Evolutionary conservation across 352 stramenopile species (phyloP), one percentile per base, ranked within the genome.

Genomic region (Phytophthora melonis): DNA sequence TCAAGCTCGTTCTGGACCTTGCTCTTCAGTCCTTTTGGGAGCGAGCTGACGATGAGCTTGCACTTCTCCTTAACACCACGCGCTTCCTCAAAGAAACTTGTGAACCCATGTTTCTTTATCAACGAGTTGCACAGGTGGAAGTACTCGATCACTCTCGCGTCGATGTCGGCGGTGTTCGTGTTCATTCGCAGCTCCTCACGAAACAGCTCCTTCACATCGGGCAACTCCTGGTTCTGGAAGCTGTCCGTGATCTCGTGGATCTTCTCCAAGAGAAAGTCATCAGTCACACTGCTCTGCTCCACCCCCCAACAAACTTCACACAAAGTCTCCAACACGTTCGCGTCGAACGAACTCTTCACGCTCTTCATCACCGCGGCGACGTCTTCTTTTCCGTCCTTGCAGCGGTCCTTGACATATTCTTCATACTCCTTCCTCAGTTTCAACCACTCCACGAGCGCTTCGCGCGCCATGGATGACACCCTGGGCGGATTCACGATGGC

Each of bases 321-420:
- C 32, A 75, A 4, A 7, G 47, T 75, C 16, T 56, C 63, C 60
- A 70, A 39, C 23, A 75, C 11, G 14, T 70, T 34, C 1, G n/a
- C 47, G 21, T 75, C 60, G 36, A 75, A 63, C n/a, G 32, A 66
- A 3, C 43, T 74, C 18, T 74, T 74, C 1, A 66, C 60, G 43
- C 67, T 69, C 54, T 57, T 56, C 43, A 75, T 39, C 32, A 70
- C 47, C 9, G 68, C 27, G 6, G 7, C 34, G 13, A 63, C 18
- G 16, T 67, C 68, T 45, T 75, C 54, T 13, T 66, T 70, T 10
- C 55, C 68, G 23, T 70, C 61, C n/a, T 67, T 66, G 61, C 61
- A 67, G 14, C 49, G 59, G 5, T 70, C 61, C n/a, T 63, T 32
- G 21, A 21, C 61, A 32, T 58, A 45, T 8, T 75, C 55, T 25